These are phyloP conservation scores for Kwoniella bestiolae DNA, from an alignment of 768 basidiomycete species.

Conservation along the genomic window DNA sequence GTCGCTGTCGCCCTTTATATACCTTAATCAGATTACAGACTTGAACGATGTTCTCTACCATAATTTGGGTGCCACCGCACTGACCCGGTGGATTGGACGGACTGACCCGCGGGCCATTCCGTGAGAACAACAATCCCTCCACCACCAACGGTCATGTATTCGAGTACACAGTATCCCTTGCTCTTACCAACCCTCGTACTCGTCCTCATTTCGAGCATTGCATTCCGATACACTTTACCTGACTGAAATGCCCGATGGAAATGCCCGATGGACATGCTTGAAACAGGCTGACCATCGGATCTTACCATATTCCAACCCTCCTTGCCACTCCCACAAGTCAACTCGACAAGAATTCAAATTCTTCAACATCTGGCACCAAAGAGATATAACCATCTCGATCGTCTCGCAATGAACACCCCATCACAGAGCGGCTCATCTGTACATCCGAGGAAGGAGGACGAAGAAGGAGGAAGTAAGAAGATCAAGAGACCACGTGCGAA, in stretches of 20 bases:
- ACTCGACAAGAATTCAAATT: no score
- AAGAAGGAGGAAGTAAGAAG: slow-evolving; percentile 1
- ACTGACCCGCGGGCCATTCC: slow-evolving; percentile 5
- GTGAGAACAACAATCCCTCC: not conserved
- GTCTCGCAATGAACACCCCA: not conserved
- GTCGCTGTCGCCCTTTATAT: not conserved
- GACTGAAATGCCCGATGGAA: no score
- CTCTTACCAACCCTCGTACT: no score
- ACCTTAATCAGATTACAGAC: not conserved
- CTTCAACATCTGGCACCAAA: no score
- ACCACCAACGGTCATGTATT: not conserved
- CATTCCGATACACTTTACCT: no score
- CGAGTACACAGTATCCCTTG: no score
- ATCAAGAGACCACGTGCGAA: slow-evolving; percentile 19
- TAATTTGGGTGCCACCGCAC: not conserved
- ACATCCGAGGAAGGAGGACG: not conserved
- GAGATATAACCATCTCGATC: no score
- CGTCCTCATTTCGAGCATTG: no score
- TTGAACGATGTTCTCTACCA: not conserved
- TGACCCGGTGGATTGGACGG: not conserved
- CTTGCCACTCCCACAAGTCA: no score
- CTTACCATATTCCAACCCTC: no score
- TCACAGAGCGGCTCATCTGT: not conserved
- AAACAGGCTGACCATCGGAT: no score
- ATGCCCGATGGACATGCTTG: no score